Evolutionary conservation across 257 asterid genomes (phyloP).

Genomic region (Ehretia macrophylla): DNA sequence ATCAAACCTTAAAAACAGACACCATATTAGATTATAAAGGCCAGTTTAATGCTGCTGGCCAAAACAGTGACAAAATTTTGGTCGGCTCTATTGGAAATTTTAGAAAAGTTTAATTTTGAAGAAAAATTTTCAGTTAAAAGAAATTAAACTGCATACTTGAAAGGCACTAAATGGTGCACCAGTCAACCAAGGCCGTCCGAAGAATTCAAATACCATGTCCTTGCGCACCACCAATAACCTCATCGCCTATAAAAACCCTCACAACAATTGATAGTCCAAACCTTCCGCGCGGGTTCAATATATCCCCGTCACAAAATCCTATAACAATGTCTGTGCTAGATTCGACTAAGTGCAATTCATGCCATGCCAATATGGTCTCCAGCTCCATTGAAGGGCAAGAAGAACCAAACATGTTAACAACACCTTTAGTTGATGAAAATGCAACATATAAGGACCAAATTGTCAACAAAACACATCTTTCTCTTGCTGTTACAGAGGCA

Average conservation of each 20-base stretch:
- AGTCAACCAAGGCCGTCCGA: not conserved
- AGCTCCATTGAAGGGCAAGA: not conserved
- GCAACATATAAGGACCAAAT: not conserved
- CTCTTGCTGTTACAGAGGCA: slow-evolving; percentile 21
- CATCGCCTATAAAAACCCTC: slow-evolving; percentile 13
- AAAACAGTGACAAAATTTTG: not conserved
- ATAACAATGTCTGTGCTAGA: not conserved
- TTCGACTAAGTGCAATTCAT: not conserved
- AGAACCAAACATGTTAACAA: not conserved
- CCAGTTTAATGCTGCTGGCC: not conserved
- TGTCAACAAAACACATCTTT: slow-evolving; percentile 4
- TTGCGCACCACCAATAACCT: not conserved
- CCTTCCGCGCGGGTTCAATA: not conserved
- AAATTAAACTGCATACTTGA: not conserved
- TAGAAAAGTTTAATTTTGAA: too few species aligned
- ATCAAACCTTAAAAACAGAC: not conserved
- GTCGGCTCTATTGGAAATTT: not conserved
- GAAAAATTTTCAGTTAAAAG: too few species aligned
- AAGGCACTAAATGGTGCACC: not conserved
- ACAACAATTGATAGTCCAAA: not conserved
- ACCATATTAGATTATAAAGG: not conserved
- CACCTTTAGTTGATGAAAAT: not conserved
- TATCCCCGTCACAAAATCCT: not conserved
- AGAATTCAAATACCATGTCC: not conserved
- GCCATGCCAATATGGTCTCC: not conserved